These are phyloP conservation scores for Hypoxylon crocopeplum DNA, from an alignment of 495 filamentous ascomycete genomes.

Conservation along the genomic window DNA sequence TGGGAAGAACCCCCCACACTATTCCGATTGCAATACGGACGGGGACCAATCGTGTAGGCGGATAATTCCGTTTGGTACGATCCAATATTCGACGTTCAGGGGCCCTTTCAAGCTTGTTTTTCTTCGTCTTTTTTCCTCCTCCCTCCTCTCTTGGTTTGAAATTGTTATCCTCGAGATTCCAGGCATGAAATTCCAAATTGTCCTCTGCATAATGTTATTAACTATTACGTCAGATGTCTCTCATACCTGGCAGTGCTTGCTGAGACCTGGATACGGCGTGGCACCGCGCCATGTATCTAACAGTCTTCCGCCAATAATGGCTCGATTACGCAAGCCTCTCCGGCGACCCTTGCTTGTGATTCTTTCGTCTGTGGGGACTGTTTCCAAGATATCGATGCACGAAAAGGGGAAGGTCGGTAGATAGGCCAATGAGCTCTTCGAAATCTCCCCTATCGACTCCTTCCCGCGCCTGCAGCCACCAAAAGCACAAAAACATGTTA, in stretches of 20 bases:
- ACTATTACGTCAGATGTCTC: no score
- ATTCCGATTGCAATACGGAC: neutral
- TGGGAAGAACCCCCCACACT: conserved; percentile 6
- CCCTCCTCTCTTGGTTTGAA: no score
- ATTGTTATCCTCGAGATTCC: no score
- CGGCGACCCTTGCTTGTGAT: conserved; percentile 14
- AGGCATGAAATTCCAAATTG: neutral
- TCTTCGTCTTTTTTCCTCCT: no score
- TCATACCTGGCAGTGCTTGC: no score
- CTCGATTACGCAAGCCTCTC: conserved; percentile 25
- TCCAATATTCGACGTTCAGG: neutral
- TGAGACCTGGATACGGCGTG: neutral
- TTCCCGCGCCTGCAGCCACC: conserved; percentile 16
- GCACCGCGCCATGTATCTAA: conserved; percentile 1
- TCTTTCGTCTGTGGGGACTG: conserved; percentile 1
- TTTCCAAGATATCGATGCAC: conserved; percentile 28
- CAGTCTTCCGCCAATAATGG: neutral
- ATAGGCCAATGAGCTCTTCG: conserved; percentile 15
- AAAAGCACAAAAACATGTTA: conserved; percentile 18
- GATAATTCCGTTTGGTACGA: neutral
- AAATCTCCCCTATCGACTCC: conserved; percentile 11
- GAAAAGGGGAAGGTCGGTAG: conserved; percentile 22
- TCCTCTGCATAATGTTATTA: no score
- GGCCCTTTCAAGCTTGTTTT: no score
- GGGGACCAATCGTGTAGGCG: conserved; percentile 7